Percentiles rank a stretch among this genome's conserved stretches.
phyloP scores from a whole-genome alignment of 208 protist species.

The Leishmania arabica region DNA sequence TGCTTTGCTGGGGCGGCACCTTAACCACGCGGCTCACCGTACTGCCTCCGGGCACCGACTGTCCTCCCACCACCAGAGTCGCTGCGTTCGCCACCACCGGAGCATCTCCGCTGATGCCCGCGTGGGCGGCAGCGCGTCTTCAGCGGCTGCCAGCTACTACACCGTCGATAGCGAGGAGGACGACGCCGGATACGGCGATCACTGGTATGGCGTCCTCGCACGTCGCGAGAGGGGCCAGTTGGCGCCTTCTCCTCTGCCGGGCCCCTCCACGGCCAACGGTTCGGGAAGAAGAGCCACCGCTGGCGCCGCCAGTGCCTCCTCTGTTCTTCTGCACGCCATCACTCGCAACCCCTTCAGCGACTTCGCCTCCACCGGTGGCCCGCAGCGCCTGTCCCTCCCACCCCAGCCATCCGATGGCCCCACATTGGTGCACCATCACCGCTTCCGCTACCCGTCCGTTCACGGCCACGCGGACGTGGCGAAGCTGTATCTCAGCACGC shows the following conservation, averaged over 20 bases:
- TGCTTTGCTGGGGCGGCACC: not conserved
- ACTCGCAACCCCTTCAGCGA: constrained; percentile 15
- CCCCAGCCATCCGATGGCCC: constrained; percentile 18
- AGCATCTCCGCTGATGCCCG: constrained; percentile 12
- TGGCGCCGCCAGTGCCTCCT: not conserved
- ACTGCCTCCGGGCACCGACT: not conserved
- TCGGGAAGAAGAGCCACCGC: not conserved
- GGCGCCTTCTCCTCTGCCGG: constrained; percentile 7
- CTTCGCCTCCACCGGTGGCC: not conserved
- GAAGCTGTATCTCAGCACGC: constrained; percentile 54
- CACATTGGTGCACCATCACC: constrained; percentile 62
- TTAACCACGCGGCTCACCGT: not conserved
- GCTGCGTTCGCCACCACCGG: not conserved
- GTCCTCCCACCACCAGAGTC: too few species aligned
- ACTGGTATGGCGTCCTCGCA: constrained; percentile 5
- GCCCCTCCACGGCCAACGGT: not conserved
- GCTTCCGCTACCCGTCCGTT: constrained; percentile 73
- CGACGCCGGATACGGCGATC: constrained; percentile 8
- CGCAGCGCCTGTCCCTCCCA: constrained; percentile 2
- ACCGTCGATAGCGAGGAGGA: constrained; percentile 1
- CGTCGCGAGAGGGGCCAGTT: not conserved
- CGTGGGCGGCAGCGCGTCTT: not conserved
- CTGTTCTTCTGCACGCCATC: constrained; percentile 3
- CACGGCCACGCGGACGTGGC: constrained; percentile 54
- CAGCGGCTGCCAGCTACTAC: not conserved